Evolutionary conservation across 345 rosid species (phyloP), one percentile per base, ranked within the genome.

Genomic region (Moricandia arvensis): DNA sequence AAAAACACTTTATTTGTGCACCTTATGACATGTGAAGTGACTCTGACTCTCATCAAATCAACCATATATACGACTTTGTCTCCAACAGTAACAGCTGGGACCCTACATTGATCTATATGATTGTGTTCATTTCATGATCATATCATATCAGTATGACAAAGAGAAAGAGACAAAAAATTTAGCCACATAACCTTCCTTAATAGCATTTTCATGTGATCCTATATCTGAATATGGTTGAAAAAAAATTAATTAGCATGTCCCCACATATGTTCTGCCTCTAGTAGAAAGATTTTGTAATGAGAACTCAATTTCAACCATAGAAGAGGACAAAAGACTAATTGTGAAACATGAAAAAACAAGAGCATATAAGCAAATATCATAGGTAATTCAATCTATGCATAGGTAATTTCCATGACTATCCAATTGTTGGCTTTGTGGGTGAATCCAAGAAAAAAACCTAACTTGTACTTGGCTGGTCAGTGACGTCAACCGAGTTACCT

Each of bases 331-430:
- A 59, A 17, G 38, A 35, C 12, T 63, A 27, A 0, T 16, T 29
- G 49, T 17, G 57, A n/a, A 31, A 74, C 65, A 38, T 43, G 29
- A 58, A 66, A 35, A 43, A 21, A 66, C 73, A 75, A 75, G 74
- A 68, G 69, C 63, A 75, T 72, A 75, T 71, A 68, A 61, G 73
- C 55, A 49, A 47, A 67, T 58, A 24, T 43, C 29, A n/a, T n/a
- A n/a, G n/a, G n/a, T n/a, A n/a, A n/a, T n/a, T n/a, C n/a, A n/a
- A n/a, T n/a, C n/a, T n/a, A n/a, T n/a, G n/a, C n/a, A n/a, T n/a
- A n/a, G n/a, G n/a, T n/a, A n/a, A n/a, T n/a, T n/a, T n/a, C n/a
- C n/a, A n/a, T n/a, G n/a, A n/a, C n/a, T n/a, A n/a, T n/a, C n/a
- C n/a, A n/a, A n/a, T n/a, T n/a, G n/a, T n/a, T n/a, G n/a, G n/a